Conservation (phyloP, 306 rosid genomes). For the Rosa rugosa region DNA sequence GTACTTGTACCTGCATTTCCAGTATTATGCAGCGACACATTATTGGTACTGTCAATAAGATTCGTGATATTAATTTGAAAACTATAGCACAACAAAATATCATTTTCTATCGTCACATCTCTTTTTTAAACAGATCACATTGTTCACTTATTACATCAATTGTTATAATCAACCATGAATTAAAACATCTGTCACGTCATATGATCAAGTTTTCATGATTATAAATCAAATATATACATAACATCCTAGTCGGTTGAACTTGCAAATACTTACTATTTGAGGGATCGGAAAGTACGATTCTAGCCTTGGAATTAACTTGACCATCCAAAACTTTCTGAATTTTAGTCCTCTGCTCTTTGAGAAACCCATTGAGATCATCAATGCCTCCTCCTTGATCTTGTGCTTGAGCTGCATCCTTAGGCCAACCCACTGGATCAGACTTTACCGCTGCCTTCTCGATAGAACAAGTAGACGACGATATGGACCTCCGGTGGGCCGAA, state of each 20-base stretch:
- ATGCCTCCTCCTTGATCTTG: conserved; percentile 2
- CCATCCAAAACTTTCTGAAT: conserved; percentile 36
- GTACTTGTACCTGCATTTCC: conserved; percentile 68
- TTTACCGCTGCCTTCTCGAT: conserved; percentile 33
- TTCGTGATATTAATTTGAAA: background rate
- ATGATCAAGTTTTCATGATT: background rate
- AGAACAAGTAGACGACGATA: conserved; percentile 66
- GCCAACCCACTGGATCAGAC: conserved; percentile 16
- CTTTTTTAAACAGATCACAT: background rate
- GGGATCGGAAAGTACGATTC: conserved; percentile 59
- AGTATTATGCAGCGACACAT: background rate
- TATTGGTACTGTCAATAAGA: background rate
- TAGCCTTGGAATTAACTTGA: conserved; percentile 39
- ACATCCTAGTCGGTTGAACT: background rate
- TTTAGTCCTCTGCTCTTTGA: conserved; percentile 50
- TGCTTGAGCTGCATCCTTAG: conserved; percentile 26
- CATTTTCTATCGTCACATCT: background rate
- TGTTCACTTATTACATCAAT: background rate
- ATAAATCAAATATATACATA: background rate
- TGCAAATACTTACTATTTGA: conserved; percentile 56
- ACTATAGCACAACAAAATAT: background rate
- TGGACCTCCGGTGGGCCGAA: conserved; percentile 55
- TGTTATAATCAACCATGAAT: background rate
- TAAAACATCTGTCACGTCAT: background rate
- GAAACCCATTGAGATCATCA: conserved; percentile 55